A percentile compares a stretch with the other conserved stretches of the same genome.
phyloP scores from a whole-genome alignment of 2,329 filamentous ascomycete species.

The Fusarium sarcochroum region DNA sequence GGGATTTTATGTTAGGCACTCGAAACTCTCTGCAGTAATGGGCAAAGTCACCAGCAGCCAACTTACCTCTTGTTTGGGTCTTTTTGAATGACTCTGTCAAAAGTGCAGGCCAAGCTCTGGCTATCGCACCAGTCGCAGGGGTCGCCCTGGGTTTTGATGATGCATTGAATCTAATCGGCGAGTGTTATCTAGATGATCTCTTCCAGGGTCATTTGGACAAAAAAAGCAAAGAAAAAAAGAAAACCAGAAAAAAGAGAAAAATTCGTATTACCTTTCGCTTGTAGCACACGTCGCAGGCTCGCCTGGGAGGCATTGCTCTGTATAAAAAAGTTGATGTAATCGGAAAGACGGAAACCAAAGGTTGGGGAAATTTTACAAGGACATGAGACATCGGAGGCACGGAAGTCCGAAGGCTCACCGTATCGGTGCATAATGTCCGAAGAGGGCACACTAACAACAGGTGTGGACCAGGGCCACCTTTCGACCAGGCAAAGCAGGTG shows the following conservation, averaged over 20 bases:
- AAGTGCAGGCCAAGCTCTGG: conserved; percentile 41
- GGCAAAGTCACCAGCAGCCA: no score
- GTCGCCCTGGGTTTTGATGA: conserved; percentile 28
- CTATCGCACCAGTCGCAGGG: conserved; percentile 45
- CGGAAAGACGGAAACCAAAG: conserved; percentile 35
- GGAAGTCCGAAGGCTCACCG: conserved; percentile 14
- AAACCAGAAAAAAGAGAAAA: background rate
- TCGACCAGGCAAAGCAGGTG: no score
- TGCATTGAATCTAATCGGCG: conserved; percentile 40
- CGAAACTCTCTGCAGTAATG: no score
- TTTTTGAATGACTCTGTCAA: conserved; percentile 40
- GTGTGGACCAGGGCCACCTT: no score
- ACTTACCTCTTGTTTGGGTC: conserved; percentile 39
- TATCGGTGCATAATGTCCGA: no score
- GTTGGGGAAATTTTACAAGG: background rate
- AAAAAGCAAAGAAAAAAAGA: background rate
- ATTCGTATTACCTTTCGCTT: conserved; percentile 38
- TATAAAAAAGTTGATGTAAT: conserved; percentile 28
- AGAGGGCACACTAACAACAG: no score
- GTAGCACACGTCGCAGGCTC: conserved; percentile 39
- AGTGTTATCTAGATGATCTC: background rate
- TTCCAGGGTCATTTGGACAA: background rate
- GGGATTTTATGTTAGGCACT: background rate
- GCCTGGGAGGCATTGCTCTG: conserved; percentile 37
- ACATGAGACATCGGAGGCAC: conserved; percentile 7